Evolutionary conservation across 345 rosid species (phyloP).

Genomic region (Gossypium arboreum): DNA sequence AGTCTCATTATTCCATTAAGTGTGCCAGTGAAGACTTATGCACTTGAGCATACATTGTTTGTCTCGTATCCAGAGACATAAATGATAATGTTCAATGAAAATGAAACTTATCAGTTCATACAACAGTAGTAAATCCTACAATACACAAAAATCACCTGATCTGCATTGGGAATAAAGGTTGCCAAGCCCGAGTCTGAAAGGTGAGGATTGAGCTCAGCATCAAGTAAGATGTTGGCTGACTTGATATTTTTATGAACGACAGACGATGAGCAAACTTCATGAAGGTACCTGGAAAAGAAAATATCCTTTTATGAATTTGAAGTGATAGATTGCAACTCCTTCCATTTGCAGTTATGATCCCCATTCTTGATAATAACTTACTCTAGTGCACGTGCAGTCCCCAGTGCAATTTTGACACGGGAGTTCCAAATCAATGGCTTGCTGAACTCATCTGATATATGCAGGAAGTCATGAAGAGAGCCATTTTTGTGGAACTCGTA

Average conservation of each 20-base stretch:
- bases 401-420: conserved; percentile 92
- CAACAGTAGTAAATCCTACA: not conserved
- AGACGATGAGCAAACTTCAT: not conserved
- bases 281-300: not conserved
- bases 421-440: conserved; percentile 90
- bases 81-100: too few species aligned
- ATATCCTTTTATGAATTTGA: not conserved
- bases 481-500: conserved; percentile 89
- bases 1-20: not conserved
- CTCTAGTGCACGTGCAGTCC: conserved; percentile 96
- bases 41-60: too few species aligned
- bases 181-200: not conserved
- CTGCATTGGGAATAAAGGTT: not conserved
- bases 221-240: not conserved
- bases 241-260: not conserved
- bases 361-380: conserved; percentile 31
- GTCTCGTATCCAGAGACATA: too few species aligned
- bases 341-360: not conserved
- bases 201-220: not conserved
- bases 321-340: not conserved
- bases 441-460: conserved; percentile 74
- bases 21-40: too few species aligned
- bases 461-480: conserved; percentile 76
- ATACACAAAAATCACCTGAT: not conserved
- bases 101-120: not conserved